Evolutionary conservation across 257 asterid species (phyloP), one percentile per base, ranked within the genome.

Genomic region (Capsicum rhomboideum): DNA sequence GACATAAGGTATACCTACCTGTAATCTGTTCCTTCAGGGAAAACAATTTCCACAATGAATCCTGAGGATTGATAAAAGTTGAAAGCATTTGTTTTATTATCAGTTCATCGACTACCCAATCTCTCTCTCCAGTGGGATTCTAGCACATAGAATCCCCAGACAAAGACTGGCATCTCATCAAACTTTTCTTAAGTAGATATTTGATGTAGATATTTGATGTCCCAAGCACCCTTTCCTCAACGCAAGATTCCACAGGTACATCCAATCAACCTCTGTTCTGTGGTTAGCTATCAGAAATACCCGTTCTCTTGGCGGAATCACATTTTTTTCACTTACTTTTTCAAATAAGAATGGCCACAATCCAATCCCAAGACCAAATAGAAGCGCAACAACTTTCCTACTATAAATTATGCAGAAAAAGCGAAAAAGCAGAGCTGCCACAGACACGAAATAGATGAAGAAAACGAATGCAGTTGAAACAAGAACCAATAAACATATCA

Each of bases 1-100:
- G 40, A 40, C 44, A 40, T 84, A 78, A 37, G 11, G 42, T 12
- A 46, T 44, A 21, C 84, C 23, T 90, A 92, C 99, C 93, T 95
- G 92, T 92, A 95, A 92, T 95, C 98, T 29, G 98, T 94, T 91
- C 98, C 99, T 92, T 95, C 98, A 0, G 99, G 97, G 79, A 95
- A 95, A 86, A 95, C 87, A 53, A 93, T 97, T 82, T 94, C 95
- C 99, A 94, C 40, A 95, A 89, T 64, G 92, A 91, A 89, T 93
- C 95, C n/a, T 52, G 87, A 55, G 94, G 92, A 86, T 92, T 91
- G 77, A 56, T 90, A 20, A 92, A 95, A 2, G 87, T 86, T 2
- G 91, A 90, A 16, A 95, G 89, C 91, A 86, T 93, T 68, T 88
- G 86, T 34, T 67, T 75, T 90, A 95, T 88, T 42, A 78, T 87